Conservation (phyloP, 2,329 filamentous ascomycete genomes). For the Penicillium sp. region DNA sequence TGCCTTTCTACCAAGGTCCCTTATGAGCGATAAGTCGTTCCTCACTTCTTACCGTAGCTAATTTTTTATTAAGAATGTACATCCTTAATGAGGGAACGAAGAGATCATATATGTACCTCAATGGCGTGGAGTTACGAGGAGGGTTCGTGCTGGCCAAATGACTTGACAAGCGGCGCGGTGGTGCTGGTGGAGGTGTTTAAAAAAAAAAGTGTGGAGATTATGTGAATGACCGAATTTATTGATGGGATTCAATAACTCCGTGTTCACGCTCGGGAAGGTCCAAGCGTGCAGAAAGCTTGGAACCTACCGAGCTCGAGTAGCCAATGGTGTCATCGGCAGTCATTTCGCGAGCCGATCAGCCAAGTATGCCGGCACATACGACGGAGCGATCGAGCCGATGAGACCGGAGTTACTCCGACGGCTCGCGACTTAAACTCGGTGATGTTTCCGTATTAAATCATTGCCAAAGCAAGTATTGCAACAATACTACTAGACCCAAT, state of each 20-base stretch:
- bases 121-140: too few relatives aligned
- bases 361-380: neutral
- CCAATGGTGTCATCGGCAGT: neutral
- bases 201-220: too few relatives aligned
- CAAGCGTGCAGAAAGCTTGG: neutral
- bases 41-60: too few relatives aligned
- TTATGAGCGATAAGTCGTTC: too few relatives aligned
- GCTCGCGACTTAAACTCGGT: neutral
- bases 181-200: too few relatives aligned
- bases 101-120: too few relatives aligned
- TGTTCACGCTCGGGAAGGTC: neutral
- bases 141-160: too few relatives aligned
- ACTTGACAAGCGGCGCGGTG: too few relatives aligned
- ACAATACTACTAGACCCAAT: constrained; percentile 7
- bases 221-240: too few relatives aligned
- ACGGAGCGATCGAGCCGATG: constrained; percentile 15
- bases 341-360: neutral
- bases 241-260: neutral
- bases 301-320: neutral
- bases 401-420: constrained; percentile 13
- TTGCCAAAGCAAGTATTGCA: neutral
- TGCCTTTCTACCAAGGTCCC: too few relatives aligned
- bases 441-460: neutral
- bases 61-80: too few relatives aligned
- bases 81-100: too few relatives aligned